Evolutionary conservation across 164 flowering plant genomes (phyloP).

Genomic region (Stephania japonica): DNA sequence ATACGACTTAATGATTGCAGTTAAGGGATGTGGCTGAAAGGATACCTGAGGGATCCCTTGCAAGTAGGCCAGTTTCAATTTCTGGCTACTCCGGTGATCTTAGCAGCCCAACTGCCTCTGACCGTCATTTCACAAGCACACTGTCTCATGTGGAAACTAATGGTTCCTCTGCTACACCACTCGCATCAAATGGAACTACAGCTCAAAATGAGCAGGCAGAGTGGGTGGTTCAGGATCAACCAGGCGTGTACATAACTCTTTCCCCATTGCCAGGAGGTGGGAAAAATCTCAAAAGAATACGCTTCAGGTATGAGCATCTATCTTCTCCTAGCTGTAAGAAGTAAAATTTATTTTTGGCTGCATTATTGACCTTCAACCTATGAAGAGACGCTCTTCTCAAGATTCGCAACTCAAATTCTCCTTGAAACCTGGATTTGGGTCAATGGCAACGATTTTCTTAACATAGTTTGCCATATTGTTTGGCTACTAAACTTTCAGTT

Average conservation of each 20-base stretch:
- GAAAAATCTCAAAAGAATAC: conserved; percentile 75
- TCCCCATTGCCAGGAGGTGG: conserved; percentile 48
- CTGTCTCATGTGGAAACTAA: conserved; percentile 30
- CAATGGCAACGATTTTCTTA: too few relatives aligned
- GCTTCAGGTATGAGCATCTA: conserved; percentile 70
- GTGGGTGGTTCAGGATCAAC: conserved; percentile 67
- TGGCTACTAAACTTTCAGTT: too few relatives aligned
- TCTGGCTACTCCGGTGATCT: conserved; percentile 16
- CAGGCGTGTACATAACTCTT: conserved; percentile 77
- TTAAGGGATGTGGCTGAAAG: conserved; percentile 61
- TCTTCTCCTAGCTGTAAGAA: conserved; percentile 1
- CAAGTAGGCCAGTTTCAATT: conserved; percentile 14
- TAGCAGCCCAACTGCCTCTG: conserved; percentile 16
- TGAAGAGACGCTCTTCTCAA: background rate
- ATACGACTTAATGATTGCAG: conserved; percentile 30
- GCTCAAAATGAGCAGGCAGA: conserved; percentile 39
- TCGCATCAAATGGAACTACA: conserved; percentile 32
- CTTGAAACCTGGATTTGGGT: background rate
- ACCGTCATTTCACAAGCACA: conserved; percentile 25
- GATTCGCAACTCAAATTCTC: background rate
- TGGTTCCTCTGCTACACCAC: conserved; percentile 19
- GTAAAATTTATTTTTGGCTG: background rate
- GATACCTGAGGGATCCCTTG: conserved; percentile 26
- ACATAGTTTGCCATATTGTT: too few relatives aligned
- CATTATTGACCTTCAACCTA: background rate